phyloP scores from a whole-genome alignment of 1,139 yeast genomes.

The Pichia sp. region DNA sequence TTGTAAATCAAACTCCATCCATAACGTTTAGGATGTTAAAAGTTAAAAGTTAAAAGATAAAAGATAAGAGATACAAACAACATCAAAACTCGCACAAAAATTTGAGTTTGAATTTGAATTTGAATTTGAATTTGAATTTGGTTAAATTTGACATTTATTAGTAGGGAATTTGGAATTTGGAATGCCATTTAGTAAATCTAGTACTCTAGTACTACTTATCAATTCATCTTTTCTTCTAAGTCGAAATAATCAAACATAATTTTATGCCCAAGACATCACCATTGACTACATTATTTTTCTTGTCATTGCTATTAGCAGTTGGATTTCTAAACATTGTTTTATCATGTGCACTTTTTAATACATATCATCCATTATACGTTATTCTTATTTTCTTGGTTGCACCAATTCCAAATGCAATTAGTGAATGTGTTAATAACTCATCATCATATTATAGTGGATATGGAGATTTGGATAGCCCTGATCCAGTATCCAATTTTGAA shows the following conservation, averaged over 20 bases:
- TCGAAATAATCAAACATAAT: neutral
- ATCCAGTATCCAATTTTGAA: slow-evolving; percentile 10
- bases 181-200: too few species aligned
- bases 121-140: too few species aligned
- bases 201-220: too few species aligned
- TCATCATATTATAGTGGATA: slow-evolving; percentile 39
- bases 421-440: slow-evolving; percentile 35
- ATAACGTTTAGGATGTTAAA: too few species aligned
- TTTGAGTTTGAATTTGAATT: too few species aligned
- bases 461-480: slow-evolving; percentile 42
- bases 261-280: slow-evolving; percentile 27
- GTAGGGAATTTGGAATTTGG: too few species aligned
- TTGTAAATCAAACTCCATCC: too few species aligned
- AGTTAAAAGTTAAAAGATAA: too few species aligned
- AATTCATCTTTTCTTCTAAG: too few species aligned
- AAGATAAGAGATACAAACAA: too few species aligned
- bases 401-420: slow-evolving; percentile 59
- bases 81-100: too few species aligned
- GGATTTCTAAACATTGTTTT: slow-evolving; percentile 68
- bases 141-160: too few species aligned
- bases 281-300: slow-evolving; percentile 61
- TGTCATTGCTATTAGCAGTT: slow-evolving; percentile 63
- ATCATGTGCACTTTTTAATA: slow-evolving; percentile 66
- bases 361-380: slow-evolving; percentile 67
- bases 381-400: slow-evolving; percentile 59